Evolutionary conservation across 2,329 filamentous ascomycete genomes (phyloP).

Genomic region (Aureobasidium sp.): DNA sequence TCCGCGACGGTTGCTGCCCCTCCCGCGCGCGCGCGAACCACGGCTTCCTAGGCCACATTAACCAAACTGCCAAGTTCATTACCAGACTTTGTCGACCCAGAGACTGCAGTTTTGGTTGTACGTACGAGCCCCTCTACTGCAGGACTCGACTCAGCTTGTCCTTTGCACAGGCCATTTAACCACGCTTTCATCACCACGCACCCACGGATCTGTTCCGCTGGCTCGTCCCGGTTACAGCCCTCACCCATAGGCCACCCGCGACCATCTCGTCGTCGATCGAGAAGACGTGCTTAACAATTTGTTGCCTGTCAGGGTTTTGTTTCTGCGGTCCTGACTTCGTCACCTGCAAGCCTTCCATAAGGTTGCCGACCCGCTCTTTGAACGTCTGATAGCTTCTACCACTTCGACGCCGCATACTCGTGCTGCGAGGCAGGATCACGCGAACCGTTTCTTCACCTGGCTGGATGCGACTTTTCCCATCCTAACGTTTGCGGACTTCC

Average conservation of each 20-base stretch:
- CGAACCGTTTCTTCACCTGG: conserved; percentile 12
- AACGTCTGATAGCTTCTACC: conserved; percentile 17
- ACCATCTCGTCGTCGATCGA: conserved; percentile 11
- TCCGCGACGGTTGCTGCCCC: not conserved
- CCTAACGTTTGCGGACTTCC: conserved; percentile 12
- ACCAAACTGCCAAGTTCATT: not conserved
- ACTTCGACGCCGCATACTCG: not conserved
- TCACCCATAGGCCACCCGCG: conserved; percentile 11
- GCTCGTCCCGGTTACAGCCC: conserved; percentile 12
- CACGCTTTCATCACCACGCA: not conserved
- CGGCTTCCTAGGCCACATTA: not conserved
- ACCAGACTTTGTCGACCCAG: not conserved
- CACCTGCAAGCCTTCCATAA: conserved; percentile 13
- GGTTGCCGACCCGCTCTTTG: conserved; percentile 12
- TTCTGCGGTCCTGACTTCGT: conserved; percentile 4
- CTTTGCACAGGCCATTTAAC: conserved; percentile 12
- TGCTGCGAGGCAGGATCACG: conserved; percentile 12
- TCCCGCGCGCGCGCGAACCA: conserved; percentile 9
- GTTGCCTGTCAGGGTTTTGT: conserved; percentile 1
- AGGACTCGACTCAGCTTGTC: conserved; percentile 14
- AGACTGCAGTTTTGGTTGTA: not conserved
- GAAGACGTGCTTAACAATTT: conserved; percentile 7
- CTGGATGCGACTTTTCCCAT: conserved; percentile 14
- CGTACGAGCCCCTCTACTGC: not conserved
- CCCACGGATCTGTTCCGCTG: conserved; percentile 15